Evolutionary conservation across 306 rosid species (phyloP), one percentile per base, ranked within the genome.

Genomic region (Dicorynia guianensis): DNA sequence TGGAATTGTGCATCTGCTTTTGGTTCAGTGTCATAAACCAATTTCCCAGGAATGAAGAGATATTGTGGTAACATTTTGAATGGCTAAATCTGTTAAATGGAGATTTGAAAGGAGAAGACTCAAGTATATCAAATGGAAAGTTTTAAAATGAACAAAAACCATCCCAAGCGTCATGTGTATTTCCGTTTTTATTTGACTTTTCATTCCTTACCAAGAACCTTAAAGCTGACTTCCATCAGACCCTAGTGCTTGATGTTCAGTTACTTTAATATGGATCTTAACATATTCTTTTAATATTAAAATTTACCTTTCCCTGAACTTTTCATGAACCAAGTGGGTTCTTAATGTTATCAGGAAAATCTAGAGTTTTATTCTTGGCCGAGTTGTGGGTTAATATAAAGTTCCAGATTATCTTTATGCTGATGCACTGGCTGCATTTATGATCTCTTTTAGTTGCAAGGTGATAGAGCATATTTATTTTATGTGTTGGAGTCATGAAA

Each of bases 151-250:
- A 25, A 42, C 46, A 38, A 58, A 67, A 66, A 56, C n/a, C 3
- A 68, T 65, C 38, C 19, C 33, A 30, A 30, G 44, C 25, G 33
- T 49, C 44, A 19, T 33, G 17, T 70, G 38, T 46, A 55, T 70
- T 56, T 60, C 49, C 19, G 40, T 72, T 61, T 47, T 35, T 17
- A 46, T 75, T 63, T 12, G 10, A 56, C 71, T 52, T 67, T 49
- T 25, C n/a, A 44, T 71, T 77, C 54, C 25, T 36, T 33, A 57
- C 52, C 18, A 14, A 19, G 80, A 69, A 72, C 38, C 17, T 44
- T 60, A 10, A 9, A 52, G 38, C 79, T 5, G 6, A 42, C 47
- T 17, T 57, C 38, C n/a, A 49, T 33, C 6, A 25, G 1, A 25
- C 30, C 30, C 30, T 25, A 7, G 66, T 61, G 36, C 54, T 67